Percentiles rank a stretch among this genome's conserved stretches.
Evolutionary conservation across 1,284 basidiomycete genomes (phyloP).

Genomic region (Papiliotrema fonsecae): DNA sequence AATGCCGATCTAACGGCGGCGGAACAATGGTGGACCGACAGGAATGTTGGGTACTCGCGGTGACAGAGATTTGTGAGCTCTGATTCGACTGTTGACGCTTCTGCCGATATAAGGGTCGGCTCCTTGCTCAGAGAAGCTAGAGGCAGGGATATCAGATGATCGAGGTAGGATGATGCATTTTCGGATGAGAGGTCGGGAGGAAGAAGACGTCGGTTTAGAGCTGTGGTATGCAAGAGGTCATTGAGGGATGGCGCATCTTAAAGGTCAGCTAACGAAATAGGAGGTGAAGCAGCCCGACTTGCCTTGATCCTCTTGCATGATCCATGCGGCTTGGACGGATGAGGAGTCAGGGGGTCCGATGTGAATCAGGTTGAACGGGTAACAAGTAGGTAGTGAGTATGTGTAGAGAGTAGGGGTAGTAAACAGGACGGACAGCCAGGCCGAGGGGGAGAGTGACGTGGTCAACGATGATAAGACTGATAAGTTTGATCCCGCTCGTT

Average conservation of each 20-base stretch:
- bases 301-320: too few relatives aligned
- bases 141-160: slow-evolving; percentile 61
- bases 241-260: slow-evolving; percentile 16
- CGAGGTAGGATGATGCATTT: slow-evolving; percentile 31
- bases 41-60: slow-evolving; percentile 80
- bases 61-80: slow-evolving; percentile 82
- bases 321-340: too few relatives aligned
- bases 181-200: slow-evolving; percentile 18
- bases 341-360: too few relatives aligned
- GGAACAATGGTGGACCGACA: slow-evolving; percentile 62
- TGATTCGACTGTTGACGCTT: slow-evolving; percentile 74
- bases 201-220: slow-evolving; percentile 3
- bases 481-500: too few relatives aligned
- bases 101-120: slow-evolving; percentile 68
- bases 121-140: slow-evolving; percentile 64
- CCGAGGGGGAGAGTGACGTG: too few relatives aligned
- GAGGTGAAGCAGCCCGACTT: too few relatives aligned
- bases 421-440: too few relatives aligned
- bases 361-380: too few relatives aligned
- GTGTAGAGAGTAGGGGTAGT: too few relatives aligned
- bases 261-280: too few relatives aligned
- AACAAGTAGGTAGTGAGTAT: too few relatives aligned
- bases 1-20: slow-evolving; percentile 63
- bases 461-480: too few relatives aligned
- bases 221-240: slow-evolving; percentile 28